phyloP scores from a whole-genome alignment of 106 monocot genomes.

The Agapanthus africanus region DNA sequence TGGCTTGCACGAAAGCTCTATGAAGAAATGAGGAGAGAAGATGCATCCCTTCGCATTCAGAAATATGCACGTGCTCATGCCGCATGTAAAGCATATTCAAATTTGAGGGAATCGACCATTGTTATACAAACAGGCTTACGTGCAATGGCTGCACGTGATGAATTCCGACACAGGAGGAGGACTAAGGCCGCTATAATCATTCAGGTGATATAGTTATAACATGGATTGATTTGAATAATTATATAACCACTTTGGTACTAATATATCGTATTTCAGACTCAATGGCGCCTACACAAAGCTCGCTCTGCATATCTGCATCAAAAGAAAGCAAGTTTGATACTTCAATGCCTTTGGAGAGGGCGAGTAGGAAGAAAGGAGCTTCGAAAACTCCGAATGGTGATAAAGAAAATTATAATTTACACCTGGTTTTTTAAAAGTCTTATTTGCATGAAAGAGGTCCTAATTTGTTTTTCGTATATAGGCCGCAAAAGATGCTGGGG shows the following conservation, averaged over 20 bases:
- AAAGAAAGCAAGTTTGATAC: slow-evolving; percentile 60
- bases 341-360: slow-evolving; percentile 95
- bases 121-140: slow-evolving; percentile 80
- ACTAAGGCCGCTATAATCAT: slow-evolving; percentile 77
- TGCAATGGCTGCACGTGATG: slow-evolving; percentile 84
- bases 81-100: slow-evolving; percentile 38
- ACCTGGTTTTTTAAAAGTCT: background rate
- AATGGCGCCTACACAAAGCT: slow-evolving; percentile 72
- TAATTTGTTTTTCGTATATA: slow-evolving; percentile 24
- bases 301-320: slow-evolving; percentile 43
- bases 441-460: background rate
- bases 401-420: background rate
- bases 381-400: slow-evolving; percentile 77
- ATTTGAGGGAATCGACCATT: slow-evolving; percentile 36
- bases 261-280: slow-evolving; percentile 36
- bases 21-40: slow-evolving; percentile 66
- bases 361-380: slow-evolving; percentile 88
- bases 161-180: slow-evolving; percentile 53
- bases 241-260: no score
- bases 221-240: background rate
- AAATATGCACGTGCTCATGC: slow-evolving; percentile 57
- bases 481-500: slow-evolving; percentile 95
- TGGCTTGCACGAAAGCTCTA: slow-evolving; percentile 65
- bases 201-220: slow-evolving; percentile 39
- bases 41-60: slow-evolving; percentile 85